Conservation (phyloP, 108 stramenopile genomes). For the Pseudonitzschia delicatissima region DNA sequence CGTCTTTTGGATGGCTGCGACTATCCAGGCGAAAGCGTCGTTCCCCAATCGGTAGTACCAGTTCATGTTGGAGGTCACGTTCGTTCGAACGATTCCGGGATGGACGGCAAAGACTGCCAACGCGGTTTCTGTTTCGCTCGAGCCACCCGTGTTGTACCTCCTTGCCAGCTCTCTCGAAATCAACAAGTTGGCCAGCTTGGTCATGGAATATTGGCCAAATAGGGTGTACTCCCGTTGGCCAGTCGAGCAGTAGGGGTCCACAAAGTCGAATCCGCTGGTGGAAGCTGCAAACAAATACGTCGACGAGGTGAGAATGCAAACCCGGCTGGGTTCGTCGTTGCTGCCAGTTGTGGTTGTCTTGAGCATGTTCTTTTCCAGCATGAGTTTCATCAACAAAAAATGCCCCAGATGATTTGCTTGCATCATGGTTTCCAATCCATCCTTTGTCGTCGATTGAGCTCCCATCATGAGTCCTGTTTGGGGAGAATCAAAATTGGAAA, state of each 20-base stretch:
- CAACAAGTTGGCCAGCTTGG: conserved; percentile 86
- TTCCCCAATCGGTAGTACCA: conserved; percentile 71
- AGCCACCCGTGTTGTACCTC: conserved; percentile 24
- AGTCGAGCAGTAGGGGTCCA: conserved; percentile 63
- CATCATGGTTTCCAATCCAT: conserved; percentile 78
- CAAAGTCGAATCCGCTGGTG: conserved; percentile 52
- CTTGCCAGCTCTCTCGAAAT: conserved; percentile 66
- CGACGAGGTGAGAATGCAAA: conserved; percentile 39
- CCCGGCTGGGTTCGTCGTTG: conserved; percentile 14
- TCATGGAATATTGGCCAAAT: conserved; percentile 84
- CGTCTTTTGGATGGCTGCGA: conserved; percentile 68
- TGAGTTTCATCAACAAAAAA: conserved; percentile 66
- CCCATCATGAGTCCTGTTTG: conserved; percentile 59
- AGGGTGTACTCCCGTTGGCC: conserved; percentile 57
- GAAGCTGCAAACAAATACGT: conserved; percentile 36
- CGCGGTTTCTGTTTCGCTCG: background rate
- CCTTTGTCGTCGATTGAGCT: conserved; percentile 38
- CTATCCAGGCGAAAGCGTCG: conserved; percentile 42
- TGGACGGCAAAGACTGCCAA: conserved; percentile 59
- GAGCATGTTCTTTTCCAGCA: conserved; percentile 41
- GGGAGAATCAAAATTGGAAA: background rate
- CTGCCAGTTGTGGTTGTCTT: background rate
- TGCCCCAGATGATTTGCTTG: conserved; percentile 89
- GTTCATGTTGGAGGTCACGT: conserved; percentile 83
- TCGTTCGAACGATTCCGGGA: conserved; percentile 88